phyloP scores from a whole-genome alignment of 495 filamentous ascomycete genomes.

The Penicillium maclennaniae region DNA sequence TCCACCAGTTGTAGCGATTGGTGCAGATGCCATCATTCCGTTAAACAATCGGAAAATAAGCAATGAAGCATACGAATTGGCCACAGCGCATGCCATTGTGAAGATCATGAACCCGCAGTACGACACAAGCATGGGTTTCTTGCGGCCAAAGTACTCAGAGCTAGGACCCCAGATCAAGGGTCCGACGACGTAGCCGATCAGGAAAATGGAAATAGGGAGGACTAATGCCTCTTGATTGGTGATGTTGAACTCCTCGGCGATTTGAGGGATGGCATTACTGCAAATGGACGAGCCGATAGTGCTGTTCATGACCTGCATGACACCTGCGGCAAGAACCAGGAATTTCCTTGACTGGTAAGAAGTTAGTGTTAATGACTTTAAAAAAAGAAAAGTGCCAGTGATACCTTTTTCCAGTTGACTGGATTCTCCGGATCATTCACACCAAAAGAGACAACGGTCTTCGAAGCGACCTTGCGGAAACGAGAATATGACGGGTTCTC shows the following conservation, averaged over 20 bases:
- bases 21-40: conserved; percentile 61
- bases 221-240: conserved; percentile 54
- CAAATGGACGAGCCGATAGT: conserved; percentile 70
- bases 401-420: conserved; percentile 52
- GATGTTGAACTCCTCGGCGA: conserved; percentile 55
- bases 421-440: conserved; percentile 65
- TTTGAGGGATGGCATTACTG: conserved; percentile 56
- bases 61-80: conserved; percentile 59
- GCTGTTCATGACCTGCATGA: conserved; percentile 66
- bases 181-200: conserved; percentile 65
- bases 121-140: conserved; percentile 51
- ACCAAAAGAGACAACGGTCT: conserved; percentile 36
- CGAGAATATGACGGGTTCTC: conserved; percentile 26
- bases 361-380: conserved; percentile 3
- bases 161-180: conserved; percentile 64
- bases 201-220: conserved; percentile 71
- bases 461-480: conserved; percentile 31
- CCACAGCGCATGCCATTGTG: conserved; percentile 63
- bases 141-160: conserved; percentile 66
- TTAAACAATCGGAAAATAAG: conserved; percentile 63
- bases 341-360: conserved; percentile 48
- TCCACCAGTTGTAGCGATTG: conserved; percentile 67
- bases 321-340: conserved; percentile 51
- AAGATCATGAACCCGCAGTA: conserved; percentile 64
- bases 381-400: not conserved